Evolutionary conservation across 352 stramenopile genomes (phyloP), one percentile per base, ranked within the genome.

Genomic region (Pythium phragmiticola): DNA sequence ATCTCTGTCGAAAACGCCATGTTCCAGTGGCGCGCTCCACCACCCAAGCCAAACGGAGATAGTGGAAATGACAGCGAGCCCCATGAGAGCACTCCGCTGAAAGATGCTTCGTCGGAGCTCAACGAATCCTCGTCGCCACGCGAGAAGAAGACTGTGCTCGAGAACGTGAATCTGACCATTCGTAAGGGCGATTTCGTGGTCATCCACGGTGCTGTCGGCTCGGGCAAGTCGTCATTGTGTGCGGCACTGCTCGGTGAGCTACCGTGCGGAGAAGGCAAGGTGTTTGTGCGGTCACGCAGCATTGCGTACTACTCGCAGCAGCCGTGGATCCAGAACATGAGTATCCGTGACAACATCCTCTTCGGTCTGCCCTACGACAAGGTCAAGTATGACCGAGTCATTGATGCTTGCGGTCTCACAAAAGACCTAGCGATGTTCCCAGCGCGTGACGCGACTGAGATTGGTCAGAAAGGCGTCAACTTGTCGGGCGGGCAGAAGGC

Each of bases 391-490:
- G 59, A 75, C 8, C 56, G 50, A 4, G 80, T 90, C 13, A 46
- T 97, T 7, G 61, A 83, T 49, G 78, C 13, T 16, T 46, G 92
- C 65, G 85, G 83, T 12, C 70, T 98, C 17, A 54, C 75, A 2
- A 81, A 86, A 48, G 96, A 99, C 65, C 68, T 99, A 3, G 71
- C 73, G 8, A 65, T 89, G n/a, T 74, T 99, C 16, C 80, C 92
- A 11, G 77, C 69, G 9, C 89, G 91, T 13, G 96, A 99, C 68
- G 39, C 73, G 61, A 98, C 93, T 0, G 94, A 98, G 70, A 98
- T 99, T 65, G 96, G 95, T 11, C 90, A 98, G 72, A 95, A 94
- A 41, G 96, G 97, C 1, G 86, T 99, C 12, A 99, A 97, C 66
- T 66, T 99, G 19, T 97, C 76, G 3, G 96, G 96, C 42, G 96